These are phyloP conservation scores for Glonium stellatum DNA, from an alignment of 495 filamentous ascomycete species.

Conservation along the genomic window DNA sequence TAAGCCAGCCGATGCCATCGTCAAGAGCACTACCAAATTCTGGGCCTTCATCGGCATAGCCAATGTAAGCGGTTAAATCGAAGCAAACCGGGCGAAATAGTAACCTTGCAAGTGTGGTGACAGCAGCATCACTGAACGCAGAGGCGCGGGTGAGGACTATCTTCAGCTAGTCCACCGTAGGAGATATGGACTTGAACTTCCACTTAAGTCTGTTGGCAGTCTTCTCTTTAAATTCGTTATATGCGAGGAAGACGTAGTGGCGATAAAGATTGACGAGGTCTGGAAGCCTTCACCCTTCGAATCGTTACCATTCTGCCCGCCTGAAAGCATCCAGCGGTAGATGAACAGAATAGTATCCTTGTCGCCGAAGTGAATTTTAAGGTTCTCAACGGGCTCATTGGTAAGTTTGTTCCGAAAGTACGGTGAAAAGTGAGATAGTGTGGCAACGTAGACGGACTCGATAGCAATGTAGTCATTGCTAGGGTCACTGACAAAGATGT, in stretches of 20 bases:
- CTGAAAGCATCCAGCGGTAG: conserved; percentile 19
- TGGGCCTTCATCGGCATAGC: neutral
- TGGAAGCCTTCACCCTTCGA: neutral
- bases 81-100: neutral
- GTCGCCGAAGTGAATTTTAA: conserved; percentile 3
- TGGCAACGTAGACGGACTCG: conserved; percentile 8
- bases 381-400: neutral
- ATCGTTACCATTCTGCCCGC: conserved; percentile 2
- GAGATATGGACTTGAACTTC: neutral
- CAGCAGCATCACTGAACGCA: neutral
- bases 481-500: conserved; percentile 12
- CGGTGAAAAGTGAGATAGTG: conserved; percentile 12
- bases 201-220: neutral
- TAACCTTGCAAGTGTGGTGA: neutral
- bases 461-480: conserved; percentile 13
- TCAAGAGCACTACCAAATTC: neutral
- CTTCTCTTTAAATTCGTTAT: neutral
- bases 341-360: conserved; percentile 15
- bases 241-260: neutral
- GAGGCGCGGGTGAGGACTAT: neutral
- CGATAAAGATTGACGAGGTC: neutral
- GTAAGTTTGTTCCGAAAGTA: conserved; percentile 4
- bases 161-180: neutral
- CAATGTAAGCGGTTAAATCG: neutral
- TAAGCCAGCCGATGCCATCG: neutral